Evolutionary conservation across 148 eudicot genomes (phyloP).

Genomic region (Cornus florida): DNA sequence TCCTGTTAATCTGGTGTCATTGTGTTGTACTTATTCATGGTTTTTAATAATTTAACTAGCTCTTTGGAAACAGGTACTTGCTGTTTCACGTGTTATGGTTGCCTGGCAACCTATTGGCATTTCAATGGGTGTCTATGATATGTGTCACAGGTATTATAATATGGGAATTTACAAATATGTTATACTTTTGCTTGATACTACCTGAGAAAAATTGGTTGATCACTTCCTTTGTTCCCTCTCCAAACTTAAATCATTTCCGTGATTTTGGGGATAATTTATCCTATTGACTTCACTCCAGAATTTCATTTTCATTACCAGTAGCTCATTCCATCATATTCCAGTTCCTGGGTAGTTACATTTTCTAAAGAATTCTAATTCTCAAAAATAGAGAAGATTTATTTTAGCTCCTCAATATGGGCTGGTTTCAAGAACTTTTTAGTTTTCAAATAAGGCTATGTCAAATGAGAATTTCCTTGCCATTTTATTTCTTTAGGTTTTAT

Average conservation of each 20-base stretch:
- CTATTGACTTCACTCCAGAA: no score
- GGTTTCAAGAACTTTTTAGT: background rate
- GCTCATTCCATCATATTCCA: no score
- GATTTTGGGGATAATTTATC: no score
- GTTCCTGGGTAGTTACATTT: background rate
- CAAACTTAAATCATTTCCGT: background rate
- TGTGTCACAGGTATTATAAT: constrained; percentile 81
- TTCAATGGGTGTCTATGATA: constrained; percentile 93
- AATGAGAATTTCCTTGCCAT: no score
- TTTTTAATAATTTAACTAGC: background rate
- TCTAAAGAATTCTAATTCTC: no score
- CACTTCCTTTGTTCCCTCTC: background rate
- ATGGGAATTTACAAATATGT: background rate
- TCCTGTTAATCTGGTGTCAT: background rate
- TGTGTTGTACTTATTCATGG: background rate
- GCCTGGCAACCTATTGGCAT: constrained; percentile 99
- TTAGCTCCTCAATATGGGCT: background rate
- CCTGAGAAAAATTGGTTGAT: background rate
- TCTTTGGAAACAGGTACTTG: constrained; percentile 68
- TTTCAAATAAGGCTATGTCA: no score
- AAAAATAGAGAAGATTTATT: no score
- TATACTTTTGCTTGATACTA: background rate
- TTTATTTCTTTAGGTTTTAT: background rate
- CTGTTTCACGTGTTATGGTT: constrained; percentile 92
- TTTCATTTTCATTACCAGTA: no score